These are phyloP conservation scores for Fusarium torulosum DNA, from an alignment of 2,329 filamentous ascomycete genomes.

Conservation along the genomic window DNA sequence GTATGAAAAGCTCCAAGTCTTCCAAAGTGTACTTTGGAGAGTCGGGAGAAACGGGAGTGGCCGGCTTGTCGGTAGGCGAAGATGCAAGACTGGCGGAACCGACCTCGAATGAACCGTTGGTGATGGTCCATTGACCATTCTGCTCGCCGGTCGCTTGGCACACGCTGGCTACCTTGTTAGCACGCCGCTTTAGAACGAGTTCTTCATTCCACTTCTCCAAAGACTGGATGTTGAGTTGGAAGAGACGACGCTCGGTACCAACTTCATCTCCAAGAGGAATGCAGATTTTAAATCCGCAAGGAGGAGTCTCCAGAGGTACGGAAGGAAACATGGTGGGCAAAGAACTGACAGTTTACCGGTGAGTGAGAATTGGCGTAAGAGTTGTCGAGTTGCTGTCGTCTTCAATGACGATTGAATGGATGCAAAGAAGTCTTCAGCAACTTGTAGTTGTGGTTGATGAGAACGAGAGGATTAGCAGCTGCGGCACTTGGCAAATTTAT, in stretches of 20 bases:
- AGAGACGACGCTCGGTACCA: neutral
- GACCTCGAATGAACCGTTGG: slow-evolving; percentile 2
- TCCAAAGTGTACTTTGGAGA: neutral
- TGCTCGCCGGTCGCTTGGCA: neutral
- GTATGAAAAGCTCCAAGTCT: slow-evolving; percentile 5
- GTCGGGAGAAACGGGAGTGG: neutral
- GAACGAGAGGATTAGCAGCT: neutral
- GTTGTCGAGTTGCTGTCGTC: neutral
- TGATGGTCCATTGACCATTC: neutral
- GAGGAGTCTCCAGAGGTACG: too few relatives aligned
- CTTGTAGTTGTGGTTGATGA: slow-evolving; percentile 2
- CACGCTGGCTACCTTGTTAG: neutral
- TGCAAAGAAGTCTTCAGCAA: slow-evolving; percentile 8
- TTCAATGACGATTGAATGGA: neutral
- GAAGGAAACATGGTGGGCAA: slow-evolving; percentile 6
- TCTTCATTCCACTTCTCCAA: slow-evolving; percentile 19
- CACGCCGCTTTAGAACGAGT: slow-evolving; percentile 1
- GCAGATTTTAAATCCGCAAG: slow-evolving; percentile 12
- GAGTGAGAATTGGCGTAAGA: neutral
- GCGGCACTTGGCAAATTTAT: neutral
- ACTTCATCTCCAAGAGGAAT: slow-evolving; percentile 8
- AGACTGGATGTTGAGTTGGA: slow-evolving; percentile 21
- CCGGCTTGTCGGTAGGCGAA: neutral
- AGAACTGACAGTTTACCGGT: neutral
- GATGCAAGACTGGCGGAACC: neutral